Conservation (phyloP, 2,329 filamentous ascomycete genomes). For the Fusarium nisikadoi region DNA sequence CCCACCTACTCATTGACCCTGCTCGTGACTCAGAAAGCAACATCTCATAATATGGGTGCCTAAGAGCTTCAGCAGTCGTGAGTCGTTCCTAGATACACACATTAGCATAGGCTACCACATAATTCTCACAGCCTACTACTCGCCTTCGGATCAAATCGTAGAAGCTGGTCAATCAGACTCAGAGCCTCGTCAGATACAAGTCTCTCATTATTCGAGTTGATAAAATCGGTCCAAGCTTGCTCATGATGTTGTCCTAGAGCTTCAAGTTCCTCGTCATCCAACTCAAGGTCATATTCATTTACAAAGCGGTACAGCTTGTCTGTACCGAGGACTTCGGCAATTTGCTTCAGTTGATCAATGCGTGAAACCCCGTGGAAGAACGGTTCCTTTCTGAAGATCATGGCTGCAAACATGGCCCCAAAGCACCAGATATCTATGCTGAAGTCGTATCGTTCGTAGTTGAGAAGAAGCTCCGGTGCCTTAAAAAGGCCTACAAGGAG, state of each 20-base stretch:
- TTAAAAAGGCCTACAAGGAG: slow-evolving; percentile 52
- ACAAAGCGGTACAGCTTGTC: slow-evolving; percentile 96
- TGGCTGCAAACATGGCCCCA: slow-evolving; percentile 97
- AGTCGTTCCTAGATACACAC: neutral
- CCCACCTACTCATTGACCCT: neutral
- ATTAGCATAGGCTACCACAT: rapidly evolving
- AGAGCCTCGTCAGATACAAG: slow-evolving; percentile 95
- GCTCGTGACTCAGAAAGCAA: neutral
- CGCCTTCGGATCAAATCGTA: slow-evolving; percentile 96
- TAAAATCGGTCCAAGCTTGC: slow-evolving; percentile 96
- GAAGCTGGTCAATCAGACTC: slow-evolving; percentile 93
- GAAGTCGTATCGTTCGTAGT: slow-evolving; percentile 98
- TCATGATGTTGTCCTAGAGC: slow-evolving; percentile 91
- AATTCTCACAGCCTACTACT: slow-evolving; percentile 36
- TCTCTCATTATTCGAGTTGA: slow-evolving; percentile 92
- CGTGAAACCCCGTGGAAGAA: slow-evolving; percentile 99
- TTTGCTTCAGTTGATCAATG: slow-evolving; percentile 95
- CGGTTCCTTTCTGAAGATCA: slow-evolving; percentile 99
- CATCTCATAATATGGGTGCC: neutral
- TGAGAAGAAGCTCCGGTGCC: slow-evolving; percentile 90
- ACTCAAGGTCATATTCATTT: slow-evolving; percentile 96
- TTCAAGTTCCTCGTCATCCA: slow-evolving; percentile 95
- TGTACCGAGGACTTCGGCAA: slow-evolving; percentile 95
- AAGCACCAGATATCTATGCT: slow-evolving; percentile 99
- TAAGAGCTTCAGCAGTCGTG: slow-evolving; percentile 5